Evolutionary conservation across 2,329 filamentous ascomycete species (phyloP), one percentile per base, ranked within the genome.

Genomic region (Fusarium chlamydosporum): DNA sequence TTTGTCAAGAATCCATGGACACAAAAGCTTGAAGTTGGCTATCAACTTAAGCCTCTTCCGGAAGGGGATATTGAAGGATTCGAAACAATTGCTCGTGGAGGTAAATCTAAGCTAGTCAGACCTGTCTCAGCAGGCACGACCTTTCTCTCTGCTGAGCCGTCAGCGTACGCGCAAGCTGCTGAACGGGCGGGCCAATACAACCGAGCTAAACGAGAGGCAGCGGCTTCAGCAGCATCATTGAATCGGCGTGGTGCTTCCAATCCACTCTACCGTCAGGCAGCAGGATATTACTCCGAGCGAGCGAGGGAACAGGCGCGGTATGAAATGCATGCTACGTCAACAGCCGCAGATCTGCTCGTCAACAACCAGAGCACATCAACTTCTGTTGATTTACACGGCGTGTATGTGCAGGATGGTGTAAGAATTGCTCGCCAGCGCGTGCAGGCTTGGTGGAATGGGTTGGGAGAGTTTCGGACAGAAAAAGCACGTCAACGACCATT

Each of bases 341-440:
- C 83, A 0, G 89, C 89, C 2, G 92, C 93, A 2, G 91, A 96
- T 72, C 79, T 86, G 0, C 83, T 91, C 5, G 94, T 95, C 2
- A 84, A 89, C 12, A 76, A 80, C 11, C 91, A 94, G 75, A 94
- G 92, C 51, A 85, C 84, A 0, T 62, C 77, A 2, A 82, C 79
- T 2, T 81, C 84, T 20, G 82, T 96, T 9, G 95, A 98, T 77
- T 82, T 98, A 27, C 95, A 98, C 77, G 93, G 93, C 7, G 88
- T 97, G 7, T 89, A 85, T 43, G 94, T 97, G 2, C 83, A 89
- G 48, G 92, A 97, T 76, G 95, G 92, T 2, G 89, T 94, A 31
- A 85, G 92, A 4, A 97, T 97, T 68, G 89, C 92, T 2, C 85
- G 86, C 31, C 84, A 89, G 46, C 85, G 85, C 37, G 90, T 92